Percentiles rank a stretch among this genome's conserved stretches.
Conservation (phyloP, 345 rosid genomes). For the Alliaria petiolata region DNA sequence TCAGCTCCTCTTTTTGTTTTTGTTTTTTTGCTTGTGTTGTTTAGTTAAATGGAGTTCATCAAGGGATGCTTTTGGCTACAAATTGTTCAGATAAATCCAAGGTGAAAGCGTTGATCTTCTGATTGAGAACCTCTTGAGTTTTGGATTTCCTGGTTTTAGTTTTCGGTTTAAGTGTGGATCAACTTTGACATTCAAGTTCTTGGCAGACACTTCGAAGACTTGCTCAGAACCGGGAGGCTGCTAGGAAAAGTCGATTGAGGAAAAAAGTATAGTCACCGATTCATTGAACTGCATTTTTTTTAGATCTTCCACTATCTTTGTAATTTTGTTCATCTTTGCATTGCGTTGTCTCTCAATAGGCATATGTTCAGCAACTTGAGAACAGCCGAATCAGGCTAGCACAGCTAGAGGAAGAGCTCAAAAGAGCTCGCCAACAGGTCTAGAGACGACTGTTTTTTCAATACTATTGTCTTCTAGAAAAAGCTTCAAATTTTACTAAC, state of each 20-base stretch:
- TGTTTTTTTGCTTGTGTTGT: background rate
- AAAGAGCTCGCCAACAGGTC: conserved; percentile 81
- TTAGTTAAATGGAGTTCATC: conserved; percentile 47
- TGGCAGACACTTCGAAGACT: conserved; percentile 69
- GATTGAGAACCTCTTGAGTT: background rate
- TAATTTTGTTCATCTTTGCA: background rate
- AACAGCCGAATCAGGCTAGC: conserved; percentile 58
- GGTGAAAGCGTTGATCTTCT: conserved; percentile 48
- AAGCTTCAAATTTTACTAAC: background rate
- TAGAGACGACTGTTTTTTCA: background rate
- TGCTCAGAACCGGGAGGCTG: conserved; percentile 98
- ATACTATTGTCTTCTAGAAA: background rate
- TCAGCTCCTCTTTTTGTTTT: background rate
- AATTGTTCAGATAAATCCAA: conserved; percentile 62
- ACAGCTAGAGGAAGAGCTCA: conserved; percentile 85
- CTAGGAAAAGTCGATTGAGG: conserved; percentile 85
- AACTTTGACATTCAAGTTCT: background rate
- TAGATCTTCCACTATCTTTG: background rate
- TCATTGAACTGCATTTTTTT: background rate
- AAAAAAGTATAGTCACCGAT: conserved; percentile 53
- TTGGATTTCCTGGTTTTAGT: background rate
- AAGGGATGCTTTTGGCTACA: conserved; percentile 41
- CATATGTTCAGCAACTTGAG: conserved; percentile 94
- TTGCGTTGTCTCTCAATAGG: conserved; percentile 56
- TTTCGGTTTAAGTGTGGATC: background rate